A percentile compares a stretch with the other conserved stretches of the same genome.
These are phyloP conservation scores for Suaeda aralocaspica DNA, from an alignment of 148 eudicot species.

Conservation along the genomic window DNA sequence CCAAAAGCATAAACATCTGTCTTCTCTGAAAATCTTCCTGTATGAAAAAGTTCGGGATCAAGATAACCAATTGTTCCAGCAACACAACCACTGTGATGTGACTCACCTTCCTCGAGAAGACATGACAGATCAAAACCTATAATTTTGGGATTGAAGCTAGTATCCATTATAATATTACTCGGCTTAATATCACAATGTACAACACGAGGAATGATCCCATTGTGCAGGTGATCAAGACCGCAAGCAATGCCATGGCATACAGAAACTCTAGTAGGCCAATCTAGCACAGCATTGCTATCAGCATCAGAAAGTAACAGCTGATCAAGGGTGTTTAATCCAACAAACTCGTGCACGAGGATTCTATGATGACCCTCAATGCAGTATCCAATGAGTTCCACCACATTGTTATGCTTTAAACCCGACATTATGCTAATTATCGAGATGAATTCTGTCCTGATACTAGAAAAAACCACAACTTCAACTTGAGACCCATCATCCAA, in stretches of 20 bases:
- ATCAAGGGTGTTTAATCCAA: slow-evolving; percentile 46
- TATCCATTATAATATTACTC: neutral
- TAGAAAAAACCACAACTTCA: no score
- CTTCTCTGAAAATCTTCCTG: neutral
- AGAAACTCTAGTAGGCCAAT: slow-evolving; percentile 29
- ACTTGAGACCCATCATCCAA: no score
- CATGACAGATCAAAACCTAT: neutral
- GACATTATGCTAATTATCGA: slow-evolving; percentile 39
- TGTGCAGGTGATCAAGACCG: neutral
- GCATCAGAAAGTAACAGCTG: slow-evolving; percentile 29
- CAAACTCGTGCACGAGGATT: slow-evolving; percentile 48
- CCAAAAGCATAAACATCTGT: neutral
- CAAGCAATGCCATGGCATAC: neutral
- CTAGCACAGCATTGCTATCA: slow-evolving; percentile 20
- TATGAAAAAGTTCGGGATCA: neutral
- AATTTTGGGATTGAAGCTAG: neutral
- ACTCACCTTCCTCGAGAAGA: neutral
- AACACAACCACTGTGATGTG: neutral
- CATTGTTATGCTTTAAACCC: slow-evolving; percentile 42
- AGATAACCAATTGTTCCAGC: neutral
- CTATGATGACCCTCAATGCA: slow-evolving; percentile 44
- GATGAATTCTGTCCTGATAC: neutral
- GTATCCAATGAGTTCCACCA: slow-evolving; percentile 52
- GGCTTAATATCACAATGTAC: neutral
- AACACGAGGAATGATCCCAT: neutral